phyloP scores from a whole-genome alignment of 805 yeast species.

The Pichia phayaonensis region DNA sequence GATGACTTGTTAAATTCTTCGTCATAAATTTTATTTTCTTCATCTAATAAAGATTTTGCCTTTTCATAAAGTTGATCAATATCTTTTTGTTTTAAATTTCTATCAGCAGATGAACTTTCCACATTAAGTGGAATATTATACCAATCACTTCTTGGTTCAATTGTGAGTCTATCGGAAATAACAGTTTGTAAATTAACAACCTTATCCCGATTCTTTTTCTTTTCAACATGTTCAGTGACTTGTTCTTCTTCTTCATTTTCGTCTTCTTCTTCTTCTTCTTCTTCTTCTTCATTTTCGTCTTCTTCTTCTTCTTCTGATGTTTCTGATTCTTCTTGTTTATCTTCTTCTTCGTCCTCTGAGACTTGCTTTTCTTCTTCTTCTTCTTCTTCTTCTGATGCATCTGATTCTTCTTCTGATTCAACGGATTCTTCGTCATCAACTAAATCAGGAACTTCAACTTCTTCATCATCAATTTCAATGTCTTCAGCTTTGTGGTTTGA shows the following conservation, averaged over 20 bases:
- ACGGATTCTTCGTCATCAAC: slow-evolving; percentile 33
- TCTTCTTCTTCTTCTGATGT: slow-evolving; percentile 20
- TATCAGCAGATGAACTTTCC: slow-evolving; percentile 24
- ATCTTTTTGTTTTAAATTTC: slow-evolving; percentile 40
- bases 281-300: slow-evolving; percentile 27
- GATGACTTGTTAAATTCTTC: slow-evolving; percentile 68
- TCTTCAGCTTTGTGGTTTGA: slow-evolving; percentile 35
- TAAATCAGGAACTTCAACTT: slow-evolving; percentile 30
- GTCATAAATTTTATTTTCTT: slow-evolving; percentile 63
- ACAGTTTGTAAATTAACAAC: slow-evolving; percentile 38
- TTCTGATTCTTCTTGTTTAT: slow-evolving; percentile 29
- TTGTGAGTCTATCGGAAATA: slow-evolving; percentile 43
- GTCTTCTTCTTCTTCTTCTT: slow-evolving; percentile 20
- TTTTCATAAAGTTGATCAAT: slow-evolving; percentile 53
- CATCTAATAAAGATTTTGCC: slow-evolving; percentile 58
- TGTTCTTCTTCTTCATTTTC: slow-evolving; percentile 29
- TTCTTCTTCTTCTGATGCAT: slow-evolving; percentile 22
- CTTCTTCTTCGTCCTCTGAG: slow-evolving; percentile 19
- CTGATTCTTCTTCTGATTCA: slow-evolving; percentile 31
- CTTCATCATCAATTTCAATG: slow-evolving; percentile 27
- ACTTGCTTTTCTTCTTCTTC: slow-evolving; percentile 27
- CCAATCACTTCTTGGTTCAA: slow-evolving; percentile 72
- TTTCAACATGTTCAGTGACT: slow-evolving; percentile 19
- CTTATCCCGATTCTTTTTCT: slow-evolving; percentile 26
- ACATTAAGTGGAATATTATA: slow-evolving; percentile 46